Conservation (phyloP, 2,329 filamentous ascomycete species). For the Beauveria brongniartii region DNA sequence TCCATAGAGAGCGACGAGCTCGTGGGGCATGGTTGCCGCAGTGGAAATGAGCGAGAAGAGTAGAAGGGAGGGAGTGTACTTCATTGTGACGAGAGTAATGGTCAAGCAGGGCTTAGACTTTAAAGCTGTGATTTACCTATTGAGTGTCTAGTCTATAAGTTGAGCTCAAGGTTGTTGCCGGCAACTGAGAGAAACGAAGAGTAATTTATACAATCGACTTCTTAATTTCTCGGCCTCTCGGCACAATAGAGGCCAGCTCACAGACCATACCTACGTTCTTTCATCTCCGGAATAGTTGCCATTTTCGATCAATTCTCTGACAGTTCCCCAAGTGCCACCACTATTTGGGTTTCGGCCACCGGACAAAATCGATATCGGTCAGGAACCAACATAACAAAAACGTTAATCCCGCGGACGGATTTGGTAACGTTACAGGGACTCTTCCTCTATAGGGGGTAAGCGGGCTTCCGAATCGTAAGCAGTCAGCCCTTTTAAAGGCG, state of each 20-base stretch:
- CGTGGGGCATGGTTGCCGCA: neutral
- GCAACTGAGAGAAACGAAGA: neutral
- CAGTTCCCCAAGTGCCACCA: neutral
- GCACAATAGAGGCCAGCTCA: neutral
- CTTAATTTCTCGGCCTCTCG: neutral
- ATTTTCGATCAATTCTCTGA: neutral
- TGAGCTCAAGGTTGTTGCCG: neutral
- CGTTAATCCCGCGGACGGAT: neutral
- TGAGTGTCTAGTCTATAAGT: neutral
- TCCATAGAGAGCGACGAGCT: constrained; percentile 11
- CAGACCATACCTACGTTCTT: no score
- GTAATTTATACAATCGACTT: neutral
- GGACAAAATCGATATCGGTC: neutral
- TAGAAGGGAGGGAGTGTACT: neutral
- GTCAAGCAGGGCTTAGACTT: neutral
- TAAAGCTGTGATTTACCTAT: neutral
- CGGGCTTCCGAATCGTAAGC: neutral
- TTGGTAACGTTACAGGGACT: neutral
- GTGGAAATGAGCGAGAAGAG: neutral
- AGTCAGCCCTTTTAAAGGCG: neutral
- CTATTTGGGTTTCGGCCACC: neutral
- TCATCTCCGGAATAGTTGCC: neutral
- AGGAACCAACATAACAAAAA: neutral
- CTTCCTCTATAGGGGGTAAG: neutral
- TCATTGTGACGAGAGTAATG: neutral